phyloP scores from a whole-genome alignment of 257 asterid genomes.

The Paraleonurus japonicus region DNA sequence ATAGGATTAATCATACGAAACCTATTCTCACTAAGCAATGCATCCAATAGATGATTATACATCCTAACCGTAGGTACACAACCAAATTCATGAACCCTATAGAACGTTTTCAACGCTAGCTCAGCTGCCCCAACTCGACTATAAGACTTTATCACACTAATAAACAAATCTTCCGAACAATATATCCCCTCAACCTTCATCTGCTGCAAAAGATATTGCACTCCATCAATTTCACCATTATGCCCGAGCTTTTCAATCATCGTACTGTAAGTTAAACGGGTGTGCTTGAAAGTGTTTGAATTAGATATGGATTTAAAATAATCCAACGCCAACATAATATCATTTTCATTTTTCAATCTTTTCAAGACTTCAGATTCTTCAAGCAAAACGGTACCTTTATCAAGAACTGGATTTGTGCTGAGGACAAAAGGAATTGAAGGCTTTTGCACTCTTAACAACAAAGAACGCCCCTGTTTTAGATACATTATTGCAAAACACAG shows the following conservation, averaged over 20 bases:
- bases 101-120: conserved; percentile 72
- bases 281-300: conserved; percentile 68
- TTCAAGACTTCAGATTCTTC: conserved; percentile 62
- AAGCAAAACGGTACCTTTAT: conserved; percentile 31
- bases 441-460: conserved; percentile 59
- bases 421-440: conserved; percentile 65
- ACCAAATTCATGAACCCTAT: conserved; percentile 74
- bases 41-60: conserved; percentile 79
- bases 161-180: conserved; percentile 67
- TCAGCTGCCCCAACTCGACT: conserved; percentile 49
- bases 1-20: conserved; percentile 72
- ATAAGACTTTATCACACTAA: conserved; percentile 62
- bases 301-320: conserved; percentile 61
- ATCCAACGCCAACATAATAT: conserved; percentile 50
- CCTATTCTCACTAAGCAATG: conserved; percentile 73
- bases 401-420: conserved; percentile 40
- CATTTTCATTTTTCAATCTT: conserved; percentile 49
- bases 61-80: conserved; percentile 77
- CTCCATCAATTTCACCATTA: conserved; percentile 56
- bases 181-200: conserved; percentile 70
- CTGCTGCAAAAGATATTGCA: conserved; percentile 83
- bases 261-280: conserved; percentile 56
- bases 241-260: conserved; percentile 75
- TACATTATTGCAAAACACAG: conserved; percentile 34
- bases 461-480: conserved; percentile 70